Evolutionary conservation across 805 yeast genomes (phyloP).

Genomic region (Starmera amethionina): DNA sequence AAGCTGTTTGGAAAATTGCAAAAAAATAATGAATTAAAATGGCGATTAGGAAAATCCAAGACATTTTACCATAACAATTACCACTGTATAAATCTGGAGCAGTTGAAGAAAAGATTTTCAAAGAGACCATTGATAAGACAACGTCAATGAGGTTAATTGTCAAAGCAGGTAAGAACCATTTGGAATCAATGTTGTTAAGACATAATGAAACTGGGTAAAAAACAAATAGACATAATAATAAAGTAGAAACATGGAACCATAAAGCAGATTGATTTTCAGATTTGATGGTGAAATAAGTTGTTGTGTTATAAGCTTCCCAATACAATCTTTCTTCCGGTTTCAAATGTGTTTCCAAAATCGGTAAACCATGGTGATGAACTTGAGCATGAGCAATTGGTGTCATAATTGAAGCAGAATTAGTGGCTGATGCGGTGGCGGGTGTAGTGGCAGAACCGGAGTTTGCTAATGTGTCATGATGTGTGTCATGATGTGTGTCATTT

Average conservation of each 20-base stretch:
- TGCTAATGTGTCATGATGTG: not conserved
- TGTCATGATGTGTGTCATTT: not conserved
- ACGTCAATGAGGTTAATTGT: constrained; percentile 38
- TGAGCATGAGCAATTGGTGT: constrained; percentile 38
- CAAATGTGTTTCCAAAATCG: constrained; percentile 57
- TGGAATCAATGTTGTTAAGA: constrained; percentile 47
- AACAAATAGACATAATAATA: constrained; percentile 35
- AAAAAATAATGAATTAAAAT: constrained; percentile 43
- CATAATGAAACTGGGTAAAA: constrained; percentile 63
- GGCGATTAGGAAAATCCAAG: constrained; percentile 46
- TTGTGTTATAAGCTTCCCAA: constrained; percentile 75
- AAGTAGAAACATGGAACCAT: constrained; percentile 40
- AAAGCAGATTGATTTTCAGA: constrained; percentile 42
- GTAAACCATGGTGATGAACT: constrained; percentile 54
- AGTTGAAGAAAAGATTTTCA: constrained; percentile 46
- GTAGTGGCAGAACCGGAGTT: constrained; percentile 3
- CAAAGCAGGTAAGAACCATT: constrained; percentile 49
- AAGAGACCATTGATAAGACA: constrained; percentile 41
- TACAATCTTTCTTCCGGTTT: constrained; percentile 62
- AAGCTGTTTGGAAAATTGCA: constrained; percentile 40
- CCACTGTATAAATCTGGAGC: constrained; percentile 67
- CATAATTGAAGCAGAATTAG: constrained; percentile 7
- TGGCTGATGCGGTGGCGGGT: constrained; percentile 4
- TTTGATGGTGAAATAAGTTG: constrained; percentile 55
- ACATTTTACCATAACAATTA: constrained; percentile 63